Evolutionary conservation across 2,329 filamentous ascomycete species (phyloP).

Genomic region (Colletotrichum spaethianum): DNA sequence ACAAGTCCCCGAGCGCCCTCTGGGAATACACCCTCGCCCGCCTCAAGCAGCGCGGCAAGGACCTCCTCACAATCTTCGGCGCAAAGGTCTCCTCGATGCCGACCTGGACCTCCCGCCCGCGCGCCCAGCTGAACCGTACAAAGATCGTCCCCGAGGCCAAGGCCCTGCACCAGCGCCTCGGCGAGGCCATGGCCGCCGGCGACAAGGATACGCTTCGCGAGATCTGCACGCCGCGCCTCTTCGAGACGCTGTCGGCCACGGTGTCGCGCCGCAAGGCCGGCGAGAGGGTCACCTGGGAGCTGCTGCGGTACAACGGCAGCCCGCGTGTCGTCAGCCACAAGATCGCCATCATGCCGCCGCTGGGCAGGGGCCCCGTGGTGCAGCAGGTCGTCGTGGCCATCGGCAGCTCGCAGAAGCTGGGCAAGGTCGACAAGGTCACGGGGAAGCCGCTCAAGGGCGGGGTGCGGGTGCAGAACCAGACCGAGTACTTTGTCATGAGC

Average conservation of each 20-base stretch:
- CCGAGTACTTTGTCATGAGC: constrained; percentile 77
- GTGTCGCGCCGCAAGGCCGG: constrained; percentile 65
- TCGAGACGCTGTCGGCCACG: constrained; percentile 64
- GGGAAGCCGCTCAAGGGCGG: constrained; percentile 55
- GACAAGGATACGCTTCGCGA: constrained; percentile 65
- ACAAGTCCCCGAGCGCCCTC: constrained; percentile 48
- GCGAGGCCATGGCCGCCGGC: constrained; percentile 72
- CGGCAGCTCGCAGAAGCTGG: constrained; percentile 68
- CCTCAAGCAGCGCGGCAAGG: constrained; percentile 53
- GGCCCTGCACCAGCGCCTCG: constrained; percentile 73
- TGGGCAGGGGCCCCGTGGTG: constrained; percentile 56
- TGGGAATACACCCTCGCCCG: constrained; percentile 55
- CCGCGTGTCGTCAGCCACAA: constrained; percentile 71
- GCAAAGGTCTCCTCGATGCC: constrained; percentile 63
- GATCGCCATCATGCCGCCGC: constrained; percentile 59
- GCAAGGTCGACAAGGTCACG: constrained; percentile 55
- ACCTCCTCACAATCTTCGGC: constrained; percentile 52
- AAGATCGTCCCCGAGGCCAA: constrained; percentile 67
- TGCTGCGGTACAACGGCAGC: constrained; percentile 65
- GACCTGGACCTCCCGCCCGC: constrained; percentile 56
- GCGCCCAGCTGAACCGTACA: constrained; percentile 59
- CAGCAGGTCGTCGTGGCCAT: constrained; percentile 75
- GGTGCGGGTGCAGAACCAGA: constrained; percentile 66
- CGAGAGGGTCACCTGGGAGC: constrained; percentile 66
- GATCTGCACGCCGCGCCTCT: constrained; percentile 69